phyloP scores from a whole-genome alignment of 2,329 filamentous ascomycete genomes.

The Phaeosphaeria sp. region DNA sequence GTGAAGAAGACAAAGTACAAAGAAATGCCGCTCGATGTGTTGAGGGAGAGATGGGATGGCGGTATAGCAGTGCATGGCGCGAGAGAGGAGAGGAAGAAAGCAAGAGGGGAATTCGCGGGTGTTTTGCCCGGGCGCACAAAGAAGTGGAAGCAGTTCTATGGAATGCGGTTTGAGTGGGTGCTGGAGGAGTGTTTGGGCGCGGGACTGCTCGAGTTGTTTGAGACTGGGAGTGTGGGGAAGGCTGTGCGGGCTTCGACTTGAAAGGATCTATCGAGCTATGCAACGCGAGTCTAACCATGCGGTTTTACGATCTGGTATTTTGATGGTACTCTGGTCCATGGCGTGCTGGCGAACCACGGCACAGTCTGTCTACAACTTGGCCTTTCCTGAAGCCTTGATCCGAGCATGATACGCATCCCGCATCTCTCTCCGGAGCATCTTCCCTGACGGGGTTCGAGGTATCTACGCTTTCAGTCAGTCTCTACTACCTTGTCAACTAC shows the following conservation, averaged over 20 bases:
- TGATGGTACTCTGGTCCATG: no score
- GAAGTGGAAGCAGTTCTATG: constrained; percentile 75
- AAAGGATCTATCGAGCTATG: background rate
- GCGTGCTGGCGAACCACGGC: background rate
- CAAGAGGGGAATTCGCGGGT: constrained; percentile 63
- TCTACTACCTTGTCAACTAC: background rate
- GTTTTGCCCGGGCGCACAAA: constrained; percentile 67
- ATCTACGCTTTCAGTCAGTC: constrained; percentile 20
- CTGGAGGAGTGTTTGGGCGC: constrained; percentile 73
- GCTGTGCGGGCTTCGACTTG: constrained; percentile 56
- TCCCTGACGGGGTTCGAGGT: constrained; percentile 34
- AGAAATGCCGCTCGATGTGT: constrained; percentile 67
- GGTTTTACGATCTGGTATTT: background rate
- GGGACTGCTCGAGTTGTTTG: constrained; percentile 75
- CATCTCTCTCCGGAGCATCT: constrained; percentile 41
- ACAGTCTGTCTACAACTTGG: background rate
- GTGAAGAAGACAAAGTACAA: constrained; percentile 65
- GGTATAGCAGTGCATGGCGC: constrained; percentile 59
- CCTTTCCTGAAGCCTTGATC: constrained; percentile 14
- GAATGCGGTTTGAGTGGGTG: constrained; percentile 74
- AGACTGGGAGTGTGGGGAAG: constrained; percentile 75
- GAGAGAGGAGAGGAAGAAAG: constrained; percentile 56
- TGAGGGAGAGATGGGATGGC: constrained; percentile 75
- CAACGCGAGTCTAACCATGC: background rate
- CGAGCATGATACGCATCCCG: constrained; percentile 33